Base-by-base conservation (phyloP, 106 monocot species). In the Dactylorhiza incarnata region DNA sequence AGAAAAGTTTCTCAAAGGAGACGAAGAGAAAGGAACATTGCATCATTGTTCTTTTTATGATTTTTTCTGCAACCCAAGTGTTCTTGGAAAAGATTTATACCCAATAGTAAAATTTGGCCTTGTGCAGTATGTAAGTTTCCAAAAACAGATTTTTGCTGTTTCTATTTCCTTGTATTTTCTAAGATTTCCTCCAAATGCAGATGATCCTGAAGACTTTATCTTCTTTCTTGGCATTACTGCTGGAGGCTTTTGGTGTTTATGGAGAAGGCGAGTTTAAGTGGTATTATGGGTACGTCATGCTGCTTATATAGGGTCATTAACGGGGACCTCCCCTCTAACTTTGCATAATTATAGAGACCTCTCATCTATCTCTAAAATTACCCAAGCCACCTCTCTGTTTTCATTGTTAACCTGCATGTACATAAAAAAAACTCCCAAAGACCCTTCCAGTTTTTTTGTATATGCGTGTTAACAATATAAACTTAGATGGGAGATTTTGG, bases 181-280 rank as follows among this genome's bases (percentile, higher is more conserved):
- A 25, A 53, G 3, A 44, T 80, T 84, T 75, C 55, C 45, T 20
- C 13, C 51, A 11, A 26, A 24, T 68, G 37, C 77, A 94, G 94
- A 91, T 91, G 91, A 94, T 94, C 79, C 78, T 94, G 59, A 94
- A 94, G 80, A 87, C 94, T 15, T 49, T 89, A 13, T 91, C 89
- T 82, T 83, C 94, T 55, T 94, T 91, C 74, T 68, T 94, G 71
- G 73, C 94, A 72, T 80, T 91, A 71, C 22, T 94, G 56, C 78
- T 94, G 78, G 91, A 94, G 79, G 25, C 87, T 71, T 85, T 91
- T 65, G 89, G 94, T 63, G 87, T 87, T 63, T 94, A 94, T 82
- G 91, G 94, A 59, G 94, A 91, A 15, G 94, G 91, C 5, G 87
- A 94, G 74, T 94, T 94, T 76, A 91, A 89, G 75, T 94, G 87